Conservation (phyloP, 2,329 filamentous ascomycete genomes). For the Aspergillus neotritici region DNA sequence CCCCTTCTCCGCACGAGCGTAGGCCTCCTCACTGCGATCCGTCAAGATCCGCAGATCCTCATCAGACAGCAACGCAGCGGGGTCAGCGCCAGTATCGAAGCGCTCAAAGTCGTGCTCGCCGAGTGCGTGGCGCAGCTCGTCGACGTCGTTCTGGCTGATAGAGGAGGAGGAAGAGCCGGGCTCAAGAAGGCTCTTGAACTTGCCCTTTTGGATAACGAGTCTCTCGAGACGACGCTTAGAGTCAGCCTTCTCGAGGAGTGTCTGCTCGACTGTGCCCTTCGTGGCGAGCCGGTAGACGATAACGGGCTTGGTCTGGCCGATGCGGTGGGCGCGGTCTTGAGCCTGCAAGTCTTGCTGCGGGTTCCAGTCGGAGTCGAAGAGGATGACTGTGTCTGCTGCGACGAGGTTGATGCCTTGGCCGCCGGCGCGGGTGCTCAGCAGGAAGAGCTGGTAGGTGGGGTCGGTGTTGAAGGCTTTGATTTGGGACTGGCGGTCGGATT, state of each 20-base stretch:
- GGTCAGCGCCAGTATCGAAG: slow-evolving; percentile 51
- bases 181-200: slow-evolving; percentile 64
- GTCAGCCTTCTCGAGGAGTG: slow-evolving; percentile 77
- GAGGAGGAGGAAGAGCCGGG: slow-evolving; percentile 39
- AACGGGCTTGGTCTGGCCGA: slow-evolving; percentile 87
- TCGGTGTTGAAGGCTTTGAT: slow-evolving; percentile 69
- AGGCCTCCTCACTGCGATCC: slow-evolving; percentile 65
- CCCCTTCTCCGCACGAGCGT: slow-evolving; percentile 70
- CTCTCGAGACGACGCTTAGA: slow-evolving; percentile 90
- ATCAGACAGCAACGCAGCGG: slow-evolving; percentile 64
- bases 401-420: slow-evolving; percentile 94
- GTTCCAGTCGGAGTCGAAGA: slow-evolving; percentile 91
- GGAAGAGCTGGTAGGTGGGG: slow-evolving; percentile 65
- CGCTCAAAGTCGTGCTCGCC: slow-evolving; percentile 68
- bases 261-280: slow-evolving; percentile 86
- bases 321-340: slow-evolving; percentile 89
- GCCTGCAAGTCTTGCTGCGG: slow-evolving; percentile 96
- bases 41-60: slow-evolving; percentile 71
- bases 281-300: slow-evolving; percentile 92
- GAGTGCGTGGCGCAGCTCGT: slow-evolving; percentile 58
- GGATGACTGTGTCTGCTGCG: slow-evolving; percentile 82
- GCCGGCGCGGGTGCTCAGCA: slow-evolving; percentile 84
- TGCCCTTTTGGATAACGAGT: slow-evolving; percentile 89
- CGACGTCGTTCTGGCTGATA: slow-evolving; percentile 47
- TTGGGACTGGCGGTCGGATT: slow-evolving; percentile 63